These are phyloP conservation scores for Conoideocrella luteorostrata DNA, from an alignment of 2,329 filamentous ascomycete species.

Conservation along the genomic window DNA sequence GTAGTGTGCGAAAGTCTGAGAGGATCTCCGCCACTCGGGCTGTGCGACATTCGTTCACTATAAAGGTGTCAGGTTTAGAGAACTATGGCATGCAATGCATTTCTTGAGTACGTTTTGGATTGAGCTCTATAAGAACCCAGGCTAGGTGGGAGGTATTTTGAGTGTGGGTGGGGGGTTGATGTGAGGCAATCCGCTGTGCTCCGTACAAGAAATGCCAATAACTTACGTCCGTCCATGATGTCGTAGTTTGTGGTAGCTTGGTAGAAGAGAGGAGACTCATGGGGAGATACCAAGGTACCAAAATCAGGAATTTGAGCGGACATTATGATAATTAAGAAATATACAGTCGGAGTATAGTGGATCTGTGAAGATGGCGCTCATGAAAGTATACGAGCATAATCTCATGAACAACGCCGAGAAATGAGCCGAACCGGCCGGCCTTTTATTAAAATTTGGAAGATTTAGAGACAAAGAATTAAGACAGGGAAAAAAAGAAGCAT, in stretches of 20 bases:
- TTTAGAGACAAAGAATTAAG: not conserved
- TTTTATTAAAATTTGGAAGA: not conserved
- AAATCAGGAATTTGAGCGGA: slow-evolving; percentile 1
- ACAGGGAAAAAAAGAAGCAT: not conserved
- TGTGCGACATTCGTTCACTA: slow-evolving; percentile 56
- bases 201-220: not conserved
- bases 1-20: slow-evolving; percentile 54
- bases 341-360: not conserved
- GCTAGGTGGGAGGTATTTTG: no score
- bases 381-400: slow-evolving; percentile 4
- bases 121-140: not conserved
- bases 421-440: slow-evolving; percentile 1
- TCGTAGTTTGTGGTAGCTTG: not conserved
- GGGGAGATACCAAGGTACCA: not conserved
- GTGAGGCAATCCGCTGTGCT: no score
- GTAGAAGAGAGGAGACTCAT: slow-evolving; percentile 1
- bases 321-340: not conserved
- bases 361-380: not conserved
- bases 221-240: slow-evolving; percentile 22
- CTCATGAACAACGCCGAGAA: not conserved
- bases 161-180: no score
- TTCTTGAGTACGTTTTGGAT: no score
- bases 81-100: no score
- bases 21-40: slow-evolving; percentile 56
- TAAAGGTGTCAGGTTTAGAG: not conserved